These are phyloP conservation scores for Centaurea solstitialis DNA, from an alignment of 129 eudicot genomes.

Conservation along the genomic window DNA sequence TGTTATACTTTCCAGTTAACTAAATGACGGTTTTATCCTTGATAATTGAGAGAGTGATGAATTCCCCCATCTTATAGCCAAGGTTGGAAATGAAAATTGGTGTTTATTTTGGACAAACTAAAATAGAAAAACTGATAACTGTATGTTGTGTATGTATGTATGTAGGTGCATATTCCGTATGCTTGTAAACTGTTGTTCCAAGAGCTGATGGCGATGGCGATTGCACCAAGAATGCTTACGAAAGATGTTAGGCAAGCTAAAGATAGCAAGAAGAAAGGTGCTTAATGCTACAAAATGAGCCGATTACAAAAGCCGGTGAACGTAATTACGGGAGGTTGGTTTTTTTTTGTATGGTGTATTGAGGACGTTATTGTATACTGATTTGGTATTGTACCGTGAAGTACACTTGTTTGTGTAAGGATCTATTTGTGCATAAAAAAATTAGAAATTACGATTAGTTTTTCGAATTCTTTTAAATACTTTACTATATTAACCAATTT, in stretches of 20 bases:
- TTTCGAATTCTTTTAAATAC: no score
- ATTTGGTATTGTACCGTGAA: not conserved
- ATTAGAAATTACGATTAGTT: no score
- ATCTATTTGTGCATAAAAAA: no score
- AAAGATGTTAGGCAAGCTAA: constrained; percentile 67
- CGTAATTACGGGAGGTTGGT: not conserved
- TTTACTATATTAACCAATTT: no score
- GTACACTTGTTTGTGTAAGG: not conserved
- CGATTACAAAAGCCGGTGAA: constrained; percentile 6
- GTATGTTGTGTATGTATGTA: not conserved
- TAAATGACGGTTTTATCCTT: not conserved
- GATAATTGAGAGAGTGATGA: not conserved
- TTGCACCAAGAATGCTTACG: constrained; percentile 94
- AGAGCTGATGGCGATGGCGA: constrained; percentile 97
- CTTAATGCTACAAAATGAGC: constrained; percentile 12
- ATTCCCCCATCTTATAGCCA: not conserved
- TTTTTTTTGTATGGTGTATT: not conserved
- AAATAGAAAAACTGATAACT: not conserved
- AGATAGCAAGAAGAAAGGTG: constrained; percentile 64
- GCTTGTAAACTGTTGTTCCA: constrained; percentile 96
- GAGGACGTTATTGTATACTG: not conserved
- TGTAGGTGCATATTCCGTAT: constrained; percentile 89
- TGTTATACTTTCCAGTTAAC: not conserved
- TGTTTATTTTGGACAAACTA: not conserved
- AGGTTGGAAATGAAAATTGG: not conserved